Conservation (phyloP, 2,329 filamentous ascomycete species). For the Cercospora sp. region DNA sequence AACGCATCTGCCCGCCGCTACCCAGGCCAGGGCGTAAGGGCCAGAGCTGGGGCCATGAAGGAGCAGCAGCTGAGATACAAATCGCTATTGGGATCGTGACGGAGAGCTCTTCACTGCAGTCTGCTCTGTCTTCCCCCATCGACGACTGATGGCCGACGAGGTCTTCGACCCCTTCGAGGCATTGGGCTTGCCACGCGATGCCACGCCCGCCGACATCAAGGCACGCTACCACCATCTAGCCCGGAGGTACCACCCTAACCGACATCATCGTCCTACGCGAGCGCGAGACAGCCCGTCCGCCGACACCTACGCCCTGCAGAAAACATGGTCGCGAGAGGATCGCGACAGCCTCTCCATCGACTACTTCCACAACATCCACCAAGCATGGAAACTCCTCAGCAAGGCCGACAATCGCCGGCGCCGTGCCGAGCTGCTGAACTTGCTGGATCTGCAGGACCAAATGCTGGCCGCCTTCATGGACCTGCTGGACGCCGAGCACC, state of each 20-base stretch:
- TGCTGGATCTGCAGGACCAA: conserved; percentile 35
- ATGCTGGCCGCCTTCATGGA: conserved; percentile 31
- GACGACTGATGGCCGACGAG: conserved; percentile 21
- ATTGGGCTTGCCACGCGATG: conserved; percentile 68
- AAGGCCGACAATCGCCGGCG: conserved; percentile 34
- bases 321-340: conserved; percentile 43
- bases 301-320: background rate
- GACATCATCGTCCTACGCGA: conserved; percentile 47
- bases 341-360: conserved; percentile 24
- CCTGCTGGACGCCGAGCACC: conserved; percentile 22
- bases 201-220: conserved; percentile 78
- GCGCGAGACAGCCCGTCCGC: background rate
- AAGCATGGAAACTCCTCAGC: conserved; percentile 35
- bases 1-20: conserved; percentile 10
- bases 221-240: conserved; percentile 87
- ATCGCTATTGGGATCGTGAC: conserved; percentile 4
- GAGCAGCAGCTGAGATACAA: conserved; percentile 21
- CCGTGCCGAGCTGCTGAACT: conserved; percentile 33
- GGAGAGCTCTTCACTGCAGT: conserved; percentile 27
- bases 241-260: conserved; percentile 69
- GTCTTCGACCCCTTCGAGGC: conserved; percentile 75
- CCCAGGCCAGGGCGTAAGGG: conserved; percentile 3
- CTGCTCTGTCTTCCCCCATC: conserved; percentile 8
- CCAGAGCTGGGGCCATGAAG: conserved; percentile 12
- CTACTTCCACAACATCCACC: conserved; percentile 36